phyloP scores from a whole-genome alignment of 2,329 filamentous ascomycete genomes.

The Hymenoscyphus repandus region DNA sequence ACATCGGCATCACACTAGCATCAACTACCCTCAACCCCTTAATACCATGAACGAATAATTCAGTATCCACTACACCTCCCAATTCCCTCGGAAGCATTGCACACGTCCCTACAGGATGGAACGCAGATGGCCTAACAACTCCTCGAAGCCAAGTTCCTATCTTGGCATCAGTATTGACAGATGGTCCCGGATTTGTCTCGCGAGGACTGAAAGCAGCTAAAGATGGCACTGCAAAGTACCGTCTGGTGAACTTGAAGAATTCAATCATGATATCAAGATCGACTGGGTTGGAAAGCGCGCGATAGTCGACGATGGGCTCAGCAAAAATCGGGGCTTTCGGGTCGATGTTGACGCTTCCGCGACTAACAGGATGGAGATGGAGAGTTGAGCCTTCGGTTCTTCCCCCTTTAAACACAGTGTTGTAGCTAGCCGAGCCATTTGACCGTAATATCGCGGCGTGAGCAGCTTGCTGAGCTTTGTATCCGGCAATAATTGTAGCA shows the following conservation, averaged over 20 bases:
- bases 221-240: slow-evolving; percentile 9
- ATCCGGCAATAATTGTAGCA: slow-evolving; percentile 6
- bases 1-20: slow-evolving; percentile 6
- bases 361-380: slow-evolving; percentile 29
- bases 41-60: slow-evolving; percentile 16
- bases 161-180: slow-evolving; percentile 23
- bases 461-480: slow-evolving; percentile 5
- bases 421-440: slow-evolving; percentile 1
- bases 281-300: slow-evolving; percentile 31
- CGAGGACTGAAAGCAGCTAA: slow-evolving; percentile 26
- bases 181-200: slow-evolving; percentile 26
- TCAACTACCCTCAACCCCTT: slow-evolving; percentile 12
- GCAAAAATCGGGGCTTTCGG: slow-evolving; percentile 21
- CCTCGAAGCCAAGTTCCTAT: slow-evolving; percentile 25
- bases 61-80: slow-evolving; percentile 16
- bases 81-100: slow-evolving; percentile 12
- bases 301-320: slow-evolving; percentile 32
- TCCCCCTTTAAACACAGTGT: slow-evolving; percentile 4
- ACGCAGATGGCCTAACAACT: slow-evolving; percentile 32
- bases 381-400: background rate
- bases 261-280: slow-evolving; percentile 33
- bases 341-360: slow-evolving; percentile 32
- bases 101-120: slow-evolving; percentile 33
- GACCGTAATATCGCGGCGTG: background rate
- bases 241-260: background rate